Conservation (phyloP, 2,329 filamentous ascomycete species). For the Fusarium fracticaudum region DNA sequence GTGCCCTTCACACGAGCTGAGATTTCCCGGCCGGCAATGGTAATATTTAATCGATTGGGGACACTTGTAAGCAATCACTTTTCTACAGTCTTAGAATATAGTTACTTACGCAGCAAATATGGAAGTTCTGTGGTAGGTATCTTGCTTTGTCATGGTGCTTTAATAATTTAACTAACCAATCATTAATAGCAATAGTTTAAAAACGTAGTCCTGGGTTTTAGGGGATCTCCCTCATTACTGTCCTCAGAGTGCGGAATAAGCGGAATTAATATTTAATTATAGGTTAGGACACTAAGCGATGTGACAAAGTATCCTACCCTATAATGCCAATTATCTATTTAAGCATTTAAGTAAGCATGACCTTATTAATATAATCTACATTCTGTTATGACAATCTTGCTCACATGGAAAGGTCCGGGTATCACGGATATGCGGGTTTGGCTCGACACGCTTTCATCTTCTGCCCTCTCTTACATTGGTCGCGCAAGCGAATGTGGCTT, state of each 20-base stretch:
- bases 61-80: too few species aligned
- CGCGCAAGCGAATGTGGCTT: neutral
- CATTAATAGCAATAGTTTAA: too few species aligned
- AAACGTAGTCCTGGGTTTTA: neutral
- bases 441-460: accelerated
- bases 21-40: too few species aligned
- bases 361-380: neutral
- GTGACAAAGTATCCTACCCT: neutral
- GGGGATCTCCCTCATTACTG: neutral
- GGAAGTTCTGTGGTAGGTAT: too few species aligned
- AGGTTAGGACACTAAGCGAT: neutral
- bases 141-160: too few species aligned
- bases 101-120: too few species aligned
- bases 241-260: neutral
- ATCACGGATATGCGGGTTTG: too few species aligned
- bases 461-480: neutral
- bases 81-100: too few species aligned
- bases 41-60: accelerated
- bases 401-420: neutral
- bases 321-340: neutral
- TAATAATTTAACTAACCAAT: too few species aligned
- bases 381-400: too few species aligned
- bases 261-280: too few species aligned
- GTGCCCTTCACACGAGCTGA: too few species aligned
- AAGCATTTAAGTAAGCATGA: neutral